Percentiles rank a stretch among this genome's conserved stretches.
Conservation (phyloP, 257 asterid genomes). For the Fraxinus quadrangulata region DNA sequence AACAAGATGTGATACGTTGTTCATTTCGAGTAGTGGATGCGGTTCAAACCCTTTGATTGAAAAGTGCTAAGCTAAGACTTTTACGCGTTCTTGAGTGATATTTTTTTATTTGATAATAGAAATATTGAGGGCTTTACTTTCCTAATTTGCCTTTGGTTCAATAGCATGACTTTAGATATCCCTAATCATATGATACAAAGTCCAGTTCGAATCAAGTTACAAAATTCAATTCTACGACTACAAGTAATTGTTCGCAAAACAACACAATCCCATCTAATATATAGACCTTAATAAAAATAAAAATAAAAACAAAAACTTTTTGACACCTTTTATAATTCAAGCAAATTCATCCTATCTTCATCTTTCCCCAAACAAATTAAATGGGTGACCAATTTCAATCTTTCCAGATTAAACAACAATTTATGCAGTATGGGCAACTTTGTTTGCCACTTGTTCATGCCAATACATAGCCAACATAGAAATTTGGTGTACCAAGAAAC, state of each 20-base stretch:
- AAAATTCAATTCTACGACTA: background rate
- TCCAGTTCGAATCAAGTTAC: background rate
- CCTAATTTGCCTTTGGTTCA: background rate
- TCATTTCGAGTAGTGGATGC: background rate
- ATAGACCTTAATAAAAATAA: background rate
- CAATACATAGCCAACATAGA: background rate
- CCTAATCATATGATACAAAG: too few species aligned
- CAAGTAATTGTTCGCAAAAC: too few species aligned
- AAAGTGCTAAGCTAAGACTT: too few species aligned
- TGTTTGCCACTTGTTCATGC: constrained; percentile 27
- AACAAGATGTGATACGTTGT: too few species aligned
- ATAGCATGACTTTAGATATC: too few species aligned
- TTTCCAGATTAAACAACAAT: constrained; percentile 23
- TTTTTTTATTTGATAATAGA: background rate
- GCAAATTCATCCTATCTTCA: background rate
- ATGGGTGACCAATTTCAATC: constrained; percentile 14
- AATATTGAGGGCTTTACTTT: background rate
- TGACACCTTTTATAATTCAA: background rate
- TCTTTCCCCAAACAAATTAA: background rate
- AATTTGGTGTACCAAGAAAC: constrained; percentile 14
- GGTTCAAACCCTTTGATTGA: background rate
- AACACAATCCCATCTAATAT: background rate
- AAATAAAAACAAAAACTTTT: too few species aligned
- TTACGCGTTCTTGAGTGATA: too few species aligned
- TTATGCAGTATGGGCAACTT: constrained; percentile 27